Evolutionary conservation across 2,329 filamentous ascomycete species (phyloP), one percentile per base, ranked within the genome.

Genomic region (Chrysoporthe austroafricana): DNA sequence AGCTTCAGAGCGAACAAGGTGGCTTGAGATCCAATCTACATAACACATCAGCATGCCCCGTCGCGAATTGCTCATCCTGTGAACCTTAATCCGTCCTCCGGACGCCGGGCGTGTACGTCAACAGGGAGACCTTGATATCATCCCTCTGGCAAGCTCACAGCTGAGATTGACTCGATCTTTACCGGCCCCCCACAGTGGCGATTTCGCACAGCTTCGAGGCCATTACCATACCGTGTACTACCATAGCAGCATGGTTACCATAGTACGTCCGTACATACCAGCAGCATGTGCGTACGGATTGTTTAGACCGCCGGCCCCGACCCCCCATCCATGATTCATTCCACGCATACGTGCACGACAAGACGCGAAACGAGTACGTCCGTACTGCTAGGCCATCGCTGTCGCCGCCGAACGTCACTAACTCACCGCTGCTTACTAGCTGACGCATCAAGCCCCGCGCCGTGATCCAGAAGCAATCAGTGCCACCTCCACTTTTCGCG

Each of bases 11-110:
- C 21, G 32, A 14, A 14, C 21, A 3, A 50, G 32, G 16, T 48
- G 42, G 58, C 26, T 46, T 48, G 21, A 48, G 26, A 48, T 5
- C 26, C 43, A 61, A 61, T 61, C 59, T 61, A 61, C 43, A 46
- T 61, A 48, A 46, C 26, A 61, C 59, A 18, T 34, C 39, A 21
- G 39, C 39, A 59, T 32, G 16, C 26, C 58, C 59, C 59, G 59
- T 43, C 42, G 34, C 43, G 59, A 61, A 36, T n/a, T 48, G 26
- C 3, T 36, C 42, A 34, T 34, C 42, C 21, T 46, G 4, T 8
- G 42, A 46, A 44, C 59, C 43, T 26, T 42, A 13, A 46, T 18
- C 21, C 43, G 36, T 32, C 16, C 59, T 32, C 42, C 26, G 43
- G 42, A 26, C 9, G 43, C 21, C 26, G 26, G 26, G 26, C 26